Evolutionary conservation across 306 rosid genomes (phyloP), one percentile per base, ranked within the genome.

Genomic region (Pyrus betulifolia): DNA sequence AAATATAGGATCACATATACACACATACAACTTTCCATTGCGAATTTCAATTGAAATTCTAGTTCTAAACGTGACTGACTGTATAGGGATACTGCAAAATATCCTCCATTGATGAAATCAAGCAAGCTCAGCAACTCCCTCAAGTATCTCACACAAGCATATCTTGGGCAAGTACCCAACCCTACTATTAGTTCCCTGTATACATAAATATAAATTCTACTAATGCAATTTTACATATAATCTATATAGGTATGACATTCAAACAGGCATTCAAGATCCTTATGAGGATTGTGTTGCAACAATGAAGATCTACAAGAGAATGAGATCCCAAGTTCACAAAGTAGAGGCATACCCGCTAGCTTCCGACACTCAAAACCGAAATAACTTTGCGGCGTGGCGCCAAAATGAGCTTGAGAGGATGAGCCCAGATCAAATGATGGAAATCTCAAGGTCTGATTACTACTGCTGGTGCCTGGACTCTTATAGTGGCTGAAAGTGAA

Each of bases 401-500:
- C 96, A 89, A 77, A 80, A 30, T 72, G 97, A 92, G 78, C 90
- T 92, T 45, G 93, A 91, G 86, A 91, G 89, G 77, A 92, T 91
- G 99, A 84, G 46, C 71, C 93, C 99, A 35, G 93, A 92, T 52
- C 97, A 92, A 42, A 82, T 96, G 94, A 74, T 96, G 72, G 91
- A 82, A 6, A 81, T 88, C 76, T 96, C 98, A 46, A 89, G 93
- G 87, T 89, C 97, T 82, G 97, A 96, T 77, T 96, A 86, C 85
- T 89, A 92, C 70, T 96, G 99, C 78, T 96, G 99, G 99, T 92
- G 99, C 89, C 74, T 96, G 85, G 99, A 95, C 83, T 85, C 87
- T 38, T 27, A 8, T 72, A 71, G 12, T 35, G 35, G 22, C 76
- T 72, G n/a, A 57, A 68, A 22, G 71, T 58, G 67, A 27, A 13